Percentiles rank a stretch among this genome's conserved stretches.
phyloP scores from a whole-genome alignment of 306 rosid species.

The Albizia julibrissin region DNA sequence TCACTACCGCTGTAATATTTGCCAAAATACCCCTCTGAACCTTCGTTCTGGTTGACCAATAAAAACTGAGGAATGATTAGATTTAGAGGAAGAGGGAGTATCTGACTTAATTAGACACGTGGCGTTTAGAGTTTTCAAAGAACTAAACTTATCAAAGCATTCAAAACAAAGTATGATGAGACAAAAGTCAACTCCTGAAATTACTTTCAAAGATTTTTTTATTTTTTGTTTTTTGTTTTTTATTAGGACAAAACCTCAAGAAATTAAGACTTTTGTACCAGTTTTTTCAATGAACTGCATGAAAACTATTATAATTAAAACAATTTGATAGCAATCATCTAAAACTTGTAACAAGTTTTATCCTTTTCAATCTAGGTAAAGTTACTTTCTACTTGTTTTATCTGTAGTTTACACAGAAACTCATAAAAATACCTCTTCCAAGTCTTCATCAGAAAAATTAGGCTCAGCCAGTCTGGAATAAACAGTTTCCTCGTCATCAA shows the following conservation, averaged over 20 bases:
- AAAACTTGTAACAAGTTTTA: not conserved
- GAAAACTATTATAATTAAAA: not conserved
- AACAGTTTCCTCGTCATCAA: constrained; percentile 36
- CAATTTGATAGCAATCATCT: not conserved
- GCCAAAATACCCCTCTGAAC: constrained; percentile 41
- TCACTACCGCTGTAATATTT: constrained; percentile 33
- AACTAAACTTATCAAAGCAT: not conserved
- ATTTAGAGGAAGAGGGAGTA: not conserved
- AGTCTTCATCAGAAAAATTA: constrained; percentile 50
- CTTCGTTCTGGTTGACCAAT: constrained; percentile 48
- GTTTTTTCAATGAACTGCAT: not conserved
- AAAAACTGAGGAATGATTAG: constrained; percentile 1
- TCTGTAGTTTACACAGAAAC: not conserved
- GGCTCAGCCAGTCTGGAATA: constrained; percentile 33
- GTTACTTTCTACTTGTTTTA: not conserved
- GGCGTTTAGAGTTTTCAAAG: not conserved
- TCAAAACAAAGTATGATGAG: not conserved
- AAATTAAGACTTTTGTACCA: not conserved
- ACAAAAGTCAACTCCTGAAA: constrained; percentile 12
- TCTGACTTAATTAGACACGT: not conserved
- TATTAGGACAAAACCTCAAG: not conserved
- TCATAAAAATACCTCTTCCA: constrained; percentile 47
- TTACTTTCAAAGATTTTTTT: not conserved
- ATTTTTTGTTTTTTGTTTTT: not conserved
- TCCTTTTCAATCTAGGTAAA: constrained; percentile 4